Percentiles rank a stretch among this genome's conserved stretches.
Conservation (phyloP, 2,329 filamentous ascomycete genomes). For the Gaeumannomyces tritici region DNA sequence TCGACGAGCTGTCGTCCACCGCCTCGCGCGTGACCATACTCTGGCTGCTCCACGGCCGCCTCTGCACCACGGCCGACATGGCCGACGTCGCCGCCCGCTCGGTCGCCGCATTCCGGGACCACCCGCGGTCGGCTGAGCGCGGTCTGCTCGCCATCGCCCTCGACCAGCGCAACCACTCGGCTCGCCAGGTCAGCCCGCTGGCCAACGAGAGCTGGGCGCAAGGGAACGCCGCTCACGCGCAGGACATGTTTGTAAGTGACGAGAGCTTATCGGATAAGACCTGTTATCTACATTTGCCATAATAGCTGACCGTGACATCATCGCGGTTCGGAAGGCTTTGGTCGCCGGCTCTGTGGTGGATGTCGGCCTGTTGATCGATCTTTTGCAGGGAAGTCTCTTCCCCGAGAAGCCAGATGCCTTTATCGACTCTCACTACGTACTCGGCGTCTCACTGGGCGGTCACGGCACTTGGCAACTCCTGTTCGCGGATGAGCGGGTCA, state of each 20-base stretch:
- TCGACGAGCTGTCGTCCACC: constrained; percentile 55
- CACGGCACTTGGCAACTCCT: constrained; percentile 81
- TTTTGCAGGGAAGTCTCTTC: constrained; percentile 68
- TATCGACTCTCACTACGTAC: constrained; percentile 58
- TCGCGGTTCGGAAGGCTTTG: constrained; percentile 31
- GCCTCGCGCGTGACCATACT: constrained; percentile 59
- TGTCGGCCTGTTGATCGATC: constrained; percentile 64
- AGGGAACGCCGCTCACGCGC: constrained; percentile 73
- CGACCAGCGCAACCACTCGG: constrained; percentile 90
- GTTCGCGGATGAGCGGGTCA: constrained; percentile 68
- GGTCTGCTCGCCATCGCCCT: constrained; percentile 76
- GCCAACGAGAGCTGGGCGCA: constrained; percentile 72
- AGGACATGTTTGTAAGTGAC: constrained; percentile 66
- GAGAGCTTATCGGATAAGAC: too few relatives aligned
- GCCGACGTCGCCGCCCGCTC: constrained; percentile 58
- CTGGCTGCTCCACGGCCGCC: constrained; percentile 84
- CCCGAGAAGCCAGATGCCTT: constrained; percentile 29
- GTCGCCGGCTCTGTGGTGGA: constrained; percentile 69
- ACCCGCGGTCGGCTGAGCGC: constrained; percentile 19
- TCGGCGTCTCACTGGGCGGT: constrained; percentile 80
- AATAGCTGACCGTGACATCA: background rate
- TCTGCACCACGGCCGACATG: constrained; percentile 65
- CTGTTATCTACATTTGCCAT: background rate
- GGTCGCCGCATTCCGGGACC: constrained; percentile 51
- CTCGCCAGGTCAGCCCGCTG: constrained; percentile 52